Evolutionary conservation across 2,329 filamentous ascomycete genomes (phyloP).

Genomic region (Penicillium concentricum): DNA sequence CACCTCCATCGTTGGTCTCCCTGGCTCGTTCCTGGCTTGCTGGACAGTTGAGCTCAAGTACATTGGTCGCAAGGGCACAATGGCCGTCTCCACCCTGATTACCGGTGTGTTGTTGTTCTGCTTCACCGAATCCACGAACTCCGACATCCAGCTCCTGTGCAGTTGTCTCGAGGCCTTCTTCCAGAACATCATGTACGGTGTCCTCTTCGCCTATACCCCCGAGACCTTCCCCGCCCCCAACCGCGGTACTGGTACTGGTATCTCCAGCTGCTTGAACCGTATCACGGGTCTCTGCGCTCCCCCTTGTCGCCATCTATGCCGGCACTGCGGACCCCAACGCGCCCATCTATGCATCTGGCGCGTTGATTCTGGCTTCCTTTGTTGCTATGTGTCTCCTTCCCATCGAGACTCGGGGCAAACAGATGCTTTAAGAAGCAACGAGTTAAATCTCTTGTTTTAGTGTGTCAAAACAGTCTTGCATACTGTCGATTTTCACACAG

Average conservation of each 20-base stretch:
- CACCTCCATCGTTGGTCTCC: slow-evolving; percentile 72
- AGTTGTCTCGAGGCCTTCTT: slow-evolving; percentile 58
- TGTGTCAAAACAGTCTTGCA: neutral
- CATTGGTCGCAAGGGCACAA: slow-evolving; percentile 57
- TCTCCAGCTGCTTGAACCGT: slow-evolving; percentile 47
- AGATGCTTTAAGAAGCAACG: slow-evolving; percentile 32
- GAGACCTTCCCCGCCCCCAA: slow-evolving; percentile 59
- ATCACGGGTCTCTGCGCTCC: slow-evolving; percentile 47
- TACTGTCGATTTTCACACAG: neutral
- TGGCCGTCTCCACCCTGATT: slow-evolving; percentile 53
- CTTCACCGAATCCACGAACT: slow-evolving; percentile 51
- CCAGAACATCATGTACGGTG: slow-evolving; percentile 58
- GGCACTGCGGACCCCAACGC: slow-evolving; percentile 39
- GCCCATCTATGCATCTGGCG: slow-evolving; percentile 48
- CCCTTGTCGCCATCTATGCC: slow-evolving; percentile 46
- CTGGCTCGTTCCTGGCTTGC: slow-evolving; percentile 71
- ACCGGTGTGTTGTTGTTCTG: slow-evolving; percentile 56
- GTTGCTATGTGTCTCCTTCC: slow-evolving; percentile 47
- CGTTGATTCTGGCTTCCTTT: slow-evolving; percentile 46
- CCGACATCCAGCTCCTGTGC: slow-evolving; percentile 52
- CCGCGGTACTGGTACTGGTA: slow-evolving; percentile 55
- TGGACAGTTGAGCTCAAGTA: slow-evolving; percentile 71
- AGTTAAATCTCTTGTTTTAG: neutral
- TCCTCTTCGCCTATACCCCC: slow-evolving; percentile 59
- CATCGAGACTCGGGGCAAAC: slow-evolving; percentile 48